These are phyloP conservation scores for Leucosporidium creatinivorum DNA, from an alignment of 768 basidiomycete genomes.

Conservation along the genomic window DNA sequence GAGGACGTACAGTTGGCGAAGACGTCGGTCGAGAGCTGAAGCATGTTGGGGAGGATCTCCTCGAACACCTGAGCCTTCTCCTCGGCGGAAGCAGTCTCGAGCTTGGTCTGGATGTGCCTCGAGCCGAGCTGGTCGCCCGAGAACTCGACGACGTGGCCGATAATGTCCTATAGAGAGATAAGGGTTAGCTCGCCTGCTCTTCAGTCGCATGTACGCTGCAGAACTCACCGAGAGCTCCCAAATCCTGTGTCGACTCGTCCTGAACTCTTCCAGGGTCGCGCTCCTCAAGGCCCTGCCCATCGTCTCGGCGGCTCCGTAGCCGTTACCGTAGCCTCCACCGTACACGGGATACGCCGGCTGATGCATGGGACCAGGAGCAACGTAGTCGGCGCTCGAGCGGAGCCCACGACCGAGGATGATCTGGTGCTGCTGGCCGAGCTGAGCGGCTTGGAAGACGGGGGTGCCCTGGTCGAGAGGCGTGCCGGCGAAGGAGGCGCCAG, in stretches of 20 bases:
- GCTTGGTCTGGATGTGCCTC: constrained; percentile 87
- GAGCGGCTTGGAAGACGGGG: not conserved
- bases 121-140: constrained; percentile 94
- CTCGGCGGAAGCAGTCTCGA: constrained; percentile 66
- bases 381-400: constrained; percentile 21
- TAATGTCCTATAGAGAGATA: constrained; percentile 60
- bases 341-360: not conserved
- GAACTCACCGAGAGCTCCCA: constrained; percentile 72
- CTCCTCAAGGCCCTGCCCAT: constrained; percentile 50
- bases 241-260: constrained; percentile 64
- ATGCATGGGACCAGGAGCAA: constrained; percentile 20
- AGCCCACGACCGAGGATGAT: constrained; percentile 27
- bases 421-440: constrained; percentile 31
- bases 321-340: not conserved
- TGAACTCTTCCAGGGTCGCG: constrained; percentile 73
- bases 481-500: not conserved
- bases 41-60: constrained; percentile 73
- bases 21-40: constrained; percentile 78
- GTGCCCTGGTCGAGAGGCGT: not conserved
- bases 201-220: no score
- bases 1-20: constrained; percentile 87
- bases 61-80: constrained; percentile 73
- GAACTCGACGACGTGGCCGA: constrained; percentile 80
- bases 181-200: no score
- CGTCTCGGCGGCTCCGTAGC: constrained; percentile 3